These are phyloP conservation scores for Babesia sp. DNA, from an alignment of 169 alveolate genomes.

Conservation along the genomic window DNA sequence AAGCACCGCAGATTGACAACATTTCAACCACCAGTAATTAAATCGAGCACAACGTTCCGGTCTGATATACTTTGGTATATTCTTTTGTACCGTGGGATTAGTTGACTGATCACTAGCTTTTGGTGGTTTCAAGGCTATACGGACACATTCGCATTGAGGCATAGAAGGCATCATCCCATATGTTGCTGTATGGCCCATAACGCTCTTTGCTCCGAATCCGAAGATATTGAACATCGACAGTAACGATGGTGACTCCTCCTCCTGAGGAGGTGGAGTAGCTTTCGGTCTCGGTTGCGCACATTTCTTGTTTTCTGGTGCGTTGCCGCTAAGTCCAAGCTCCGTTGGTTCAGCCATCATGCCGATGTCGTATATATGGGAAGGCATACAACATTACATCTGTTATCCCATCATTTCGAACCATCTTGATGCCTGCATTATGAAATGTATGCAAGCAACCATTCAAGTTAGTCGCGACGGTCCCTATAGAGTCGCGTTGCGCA, in stretches of 20 bases:
- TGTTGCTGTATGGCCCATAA: conserved; percentile 8
- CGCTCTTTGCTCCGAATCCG: conserved; percentile 53
- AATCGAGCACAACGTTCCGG: conserved; percentile 56
- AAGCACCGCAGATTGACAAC: conserved; percentile 64
- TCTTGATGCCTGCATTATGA: background rate
- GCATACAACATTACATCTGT: background rate
- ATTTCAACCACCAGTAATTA: conserved; percentile 66
- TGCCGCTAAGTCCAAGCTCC: conserved; percentile 20
- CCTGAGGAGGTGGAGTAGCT: background rate
- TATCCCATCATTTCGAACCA: background rate
- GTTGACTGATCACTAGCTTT: conserved; percentile 10
- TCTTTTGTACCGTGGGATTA: conserved; percentile 17
- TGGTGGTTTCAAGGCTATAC: conserved; percentile 34
- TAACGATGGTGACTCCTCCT: conserved; percentile 8
- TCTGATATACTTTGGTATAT: conserved; percentile 34
- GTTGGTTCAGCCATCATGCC: conserved; percentile 24
- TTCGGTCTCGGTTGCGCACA: background rate
- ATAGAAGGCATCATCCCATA: conserved; percentile 56
- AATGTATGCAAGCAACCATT: background rate
- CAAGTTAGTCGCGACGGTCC: background rate
- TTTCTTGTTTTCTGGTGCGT: background rate
- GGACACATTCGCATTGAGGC: conserved; percentile 60
- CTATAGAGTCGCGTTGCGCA: conserved; percentile 17
- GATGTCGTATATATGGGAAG: background rate
- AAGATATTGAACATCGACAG: conserved; percentile 45